Conservation (phyloP, 306 rosid genomes). For the Astragalus glycyphyllos region DNA sequence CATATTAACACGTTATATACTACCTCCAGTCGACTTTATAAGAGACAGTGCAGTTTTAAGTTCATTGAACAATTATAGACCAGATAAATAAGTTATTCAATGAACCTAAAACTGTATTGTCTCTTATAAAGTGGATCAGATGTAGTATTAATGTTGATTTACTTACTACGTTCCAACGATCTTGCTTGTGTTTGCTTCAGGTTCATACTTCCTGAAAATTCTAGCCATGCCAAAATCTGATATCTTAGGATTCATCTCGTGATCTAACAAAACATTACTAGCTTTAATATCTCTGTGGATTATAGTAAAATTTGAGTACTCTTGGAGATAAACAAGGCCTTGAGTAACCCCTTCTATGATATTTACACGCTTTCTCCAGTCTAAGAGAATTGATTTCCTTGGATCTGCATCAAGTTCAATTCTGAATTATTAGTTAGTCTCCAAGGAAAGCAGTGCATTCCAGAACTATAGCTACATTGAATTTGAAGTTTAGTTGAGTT, state of each 20-base stretch:
- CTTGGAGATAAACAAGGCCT: constrained; percentile 81
- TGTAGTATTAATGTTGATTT: background rate
- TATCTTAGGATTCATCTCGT: constrained; percentile 65
- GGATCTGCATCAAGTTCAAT: constrained; percentile 54
- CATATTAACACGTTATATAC: no score
- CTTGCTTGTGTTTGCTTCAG: constrained; percentile 65
- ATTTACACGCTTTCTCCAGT: constrained; percentile 60
- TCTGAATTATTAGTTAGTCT: constrained; percentile 16
- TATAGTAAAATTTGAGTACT: constrained; percentile 73
- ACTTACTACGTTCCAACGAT: constrained; percentile 74
- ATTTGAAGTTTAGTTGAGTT: constrained; percentile 23
- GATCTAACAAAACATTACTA: constrained; percentile 62
- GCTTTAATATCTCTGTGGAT: constrained; percentile 74
- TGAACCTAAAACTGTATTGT: no score
- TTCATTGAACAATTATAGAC: no score
- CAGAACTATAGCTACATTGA: background rate
- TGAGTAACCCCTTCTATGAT: constrained; percentile 72
- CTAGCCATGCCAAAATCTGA: constrained; percentile 79
- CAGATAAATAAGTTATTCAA: no score
- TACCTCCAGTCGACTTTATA: no score
- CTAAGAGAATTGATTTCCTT: constrained; percentile 41
- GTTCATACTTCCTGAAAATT: constrained; percentile 59
- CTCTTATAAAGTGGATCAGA: no score
- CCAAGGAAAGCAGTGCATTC: background rate
- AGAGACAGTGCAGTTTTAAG: no score